A percentile compares a stretch with the other conserved stretches of the same genome.
Conservation (phyloP, 1,284 basidiomycete genomes). For the Vanrija sp. region DNA sequence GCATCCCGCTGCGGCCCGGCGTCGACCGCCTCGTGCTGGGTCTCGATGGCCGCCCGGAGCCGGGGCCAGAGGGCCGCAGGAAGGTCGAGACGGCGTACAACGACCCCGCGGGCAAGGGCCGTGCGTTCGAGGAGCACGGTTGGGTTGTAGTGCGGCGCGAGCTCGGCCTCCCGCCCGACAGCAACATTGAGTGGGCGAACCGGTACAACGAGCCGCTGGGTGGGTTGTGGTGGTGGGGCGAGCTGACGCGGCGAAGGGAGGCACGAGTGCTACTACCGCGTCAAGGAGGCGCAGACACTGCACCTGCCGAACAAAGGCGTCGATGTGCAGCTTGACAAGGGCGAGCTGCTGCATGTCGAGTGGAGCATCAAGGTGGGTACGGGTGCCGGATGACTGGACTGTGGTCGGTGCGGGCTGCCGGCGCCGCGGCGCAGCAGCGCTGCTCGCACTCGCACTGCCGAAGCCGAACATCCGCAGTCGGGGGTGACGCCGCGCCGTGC, state of each 20-base stretch:
- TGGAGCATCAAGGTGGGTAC: constrained; percentile 73
- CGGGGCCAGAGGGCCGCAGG: constrained; percentile 31
- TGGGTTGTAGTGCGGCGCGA: constrained; percentile 56
- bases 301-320: constrained; percentile 52
- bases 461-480: too few relatives aligned
- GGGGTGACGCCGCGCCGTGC: too few relatives aligned
- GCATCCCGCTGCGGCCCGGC: constrained; percentile 65
- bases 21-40: constrained; percentile 62
- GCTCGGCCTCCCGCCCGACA: constrained; percentile 35
- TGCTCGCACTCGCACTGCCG: too few relatives aligned
- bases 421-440: too few relatives aligned
- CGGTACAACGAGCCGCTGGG: constrained; percentile 67
- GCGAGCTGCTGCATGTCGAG: constrained; percentile 82
- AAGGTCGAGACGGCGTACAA: constrained; percentile 66
- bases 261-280: constrained; percentile 82
- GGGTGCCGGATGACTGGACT: too few relatives aligned
- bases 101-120: constrained; percentile 72
- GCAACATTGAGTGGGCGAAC: constrained; percentile 64
- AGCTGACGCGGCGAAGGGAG: constrained; percentile 52
- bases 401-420: too few relatives aligned
- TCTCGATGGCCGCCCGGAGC: constrained; percentile 61
- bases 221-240: constrained; percentile 49
- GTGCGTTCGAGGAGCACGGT: constrained; percentile 88
- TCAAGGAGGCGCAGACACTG: constrained; percentile 62
- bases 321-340: constrained; percentile 56